Evolutionary conservation across 305 asterid genomes (phyloP).

Genomic region (Fraxinus sp.): DNA sequence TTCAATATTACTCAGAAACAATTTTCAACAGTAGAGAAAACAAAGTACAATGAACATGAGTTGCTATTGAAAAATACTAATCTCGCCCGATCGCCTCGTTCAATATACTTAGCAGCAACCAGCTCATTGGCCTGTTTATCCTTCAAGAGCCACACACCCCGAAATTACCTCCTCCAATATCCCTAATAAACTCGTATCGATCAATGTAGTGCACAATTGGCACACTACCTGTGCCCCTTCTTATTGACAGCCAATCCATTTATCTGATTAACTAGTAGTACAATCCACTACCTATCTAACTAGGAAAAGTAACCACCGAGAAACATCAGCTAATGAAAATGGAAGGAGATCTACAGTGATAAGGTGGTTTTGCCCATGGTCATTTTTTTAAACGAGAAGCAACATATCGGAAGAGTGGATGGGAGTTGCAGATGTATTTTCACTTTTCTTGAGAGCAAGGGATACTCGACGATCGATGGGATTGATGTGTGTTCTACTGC

Average conservation of each 20-base stretch:
- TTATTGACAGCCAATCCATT: slow-evolving; percentile 39
- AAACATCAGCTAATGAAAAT: slow-evolving; percentile 14
- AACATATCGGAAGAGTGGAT: slow-evolving; percentile 1
- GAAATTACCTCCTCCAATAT: slow-evolving; percentile 54
- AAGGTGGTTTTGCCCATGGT: slow-evolving; percentile 17
- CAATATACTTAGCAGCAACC: slow-evolving; percentile 59
- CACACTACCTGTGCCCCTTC: slow-evolving; percentile 35
- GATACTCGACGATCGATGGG: neutral
- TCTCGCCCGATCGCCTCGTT: slow-evolving; percentile 50
- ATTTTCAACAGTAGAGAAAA: neutral
- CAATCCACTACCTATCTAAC: neutral
- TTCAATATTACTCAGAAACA: neutral
- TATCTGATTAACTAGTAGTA: neutral
- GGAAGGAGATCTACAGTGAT: neutral
- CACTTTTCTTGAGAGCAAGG: slow-evolving; percentile 7
- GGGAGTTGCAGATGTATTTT: slow-evolving; percentile 11
- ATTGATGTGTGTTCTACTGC: slow-evolving; percentile 9
- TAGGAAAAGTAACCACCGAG: neutral
- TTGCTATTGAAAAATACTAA: neutral
- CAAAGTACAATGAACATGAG: slow-evolving; percentile 1
- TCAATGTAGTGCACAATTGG: slow-evolving; percentile 56
- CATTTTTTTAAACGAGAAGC: neutral
- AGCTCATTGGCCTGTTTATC: slow-evolving; percentile 48
- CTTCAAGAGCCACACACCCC: slow-evolving; percentile 56
- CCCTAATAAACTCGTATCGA: slow-evolving; percentile 41